Evolutionary conservation across 352 stramenopile genomes (phyloP).

Genomic region (Globisporangium barbulae): DNA sequence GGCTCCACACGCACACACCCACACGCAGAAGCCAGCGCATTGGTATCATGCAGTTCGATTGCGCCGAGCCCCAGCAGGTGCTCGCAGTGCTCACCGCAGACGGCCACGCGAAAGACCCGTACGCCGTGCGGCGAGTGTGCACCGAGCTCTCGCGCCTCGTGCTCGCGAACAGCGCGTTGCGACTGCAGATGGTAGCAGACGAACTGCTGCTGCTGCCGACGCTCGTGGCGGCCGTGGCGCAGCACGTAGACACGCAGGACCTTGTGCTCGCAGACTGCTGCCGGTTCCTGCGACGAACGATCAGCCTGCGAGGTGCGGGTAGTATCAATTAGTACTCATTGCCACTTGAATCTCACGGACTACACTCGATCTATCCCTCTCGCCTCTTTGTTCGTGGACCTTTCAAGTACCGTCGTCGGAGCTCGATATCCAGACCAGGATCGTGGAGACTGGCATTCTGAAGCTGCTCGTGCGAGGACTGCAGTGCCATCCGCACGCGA

Average conservation of each 20-base stretch:
- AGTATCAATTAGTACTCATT: background rate
- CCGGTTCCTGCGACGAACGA: constrained; percentile 40
- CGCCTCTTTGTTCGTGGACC: background rate
- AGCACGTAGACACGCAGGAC: constrained; percentile 29
- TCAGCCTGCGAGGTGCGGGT: constrained; percentile 43
- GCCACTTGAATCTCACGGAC: constrained; percentile 7
- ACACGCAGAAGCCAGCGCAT: background rate
- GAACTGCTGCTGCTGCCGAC: constrained; percentile 30
- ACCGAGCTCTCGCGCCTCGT: constrained; percentile 50
- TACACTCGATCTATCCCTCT: background rate
- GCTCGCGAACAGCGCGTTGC: constrained; percentile 25
- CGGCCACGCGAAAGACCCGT: constrained; percentile 29
- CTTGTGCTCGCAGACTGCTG: constrained; percentile 41
- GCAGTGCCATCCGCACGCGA: constrained; percentile 18
- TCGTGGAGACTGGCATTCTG: constrained; percentile 40
- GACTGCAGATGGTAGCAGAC: constrained; percentile 32
- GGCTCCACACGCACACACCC: background rate
- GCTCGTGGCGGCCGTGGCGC: constrained; percentile 25
- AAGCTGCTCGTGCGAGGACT: constrained; percentile 30
- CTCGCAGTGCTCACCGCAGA: constrained; percentile 28
- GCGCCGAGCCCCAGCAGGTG: constrained; percentile 31
- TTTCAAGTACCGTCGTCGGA: constrained; percentile 37
- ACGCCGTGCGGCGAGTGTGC: constrained; percentile 48
- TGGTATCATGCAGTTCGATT: constrained; percentile 58
- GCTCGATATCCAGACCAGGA: constrained; percentile 55